A percentile compares a stretch with the other conserved stretches of the same genome.
These are phyloP conservation scores for Alternaria rosae DNA, from an alignment of 2,329 filamentous ascomycete species.

Conservation along the genomic window DNA sequence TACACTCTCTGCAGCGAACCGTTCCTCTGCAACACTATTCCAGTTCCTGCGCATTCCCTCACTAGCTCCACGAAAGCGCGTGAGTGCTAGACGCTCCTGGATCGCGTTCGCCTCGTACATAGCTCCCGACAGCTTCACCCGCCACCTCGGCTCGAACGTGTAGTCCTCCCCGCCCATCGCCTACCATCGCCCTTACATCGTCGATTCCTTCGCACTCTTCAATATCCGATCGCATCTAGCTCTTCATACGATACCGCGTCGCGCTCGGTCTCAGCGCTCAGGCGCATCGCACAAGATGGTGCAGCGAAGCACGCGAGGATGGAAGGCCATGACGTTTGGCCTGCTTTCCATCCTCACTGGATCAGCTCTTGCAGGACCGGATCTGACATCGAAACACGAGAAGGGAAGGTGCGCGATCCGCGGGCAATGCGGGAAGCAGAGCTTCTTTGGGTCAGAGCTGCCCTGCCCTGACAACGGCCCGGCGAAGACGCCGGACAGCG, in stretches of 20 bases:
- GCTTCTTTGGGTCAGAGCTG: constrained; percentile 86
- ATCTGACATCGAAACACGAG: constrained; percentile 70
- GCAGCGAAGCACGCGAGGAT: constrained; percentile 32
- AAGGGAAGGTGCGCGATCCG: constrained; percentile 88
- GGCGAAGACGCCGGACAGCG: constrained; percentile 75
- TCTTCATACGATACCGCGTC: background rate
- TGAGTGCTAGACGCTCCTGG: background rate
- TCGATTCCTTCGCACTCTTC: background rate
- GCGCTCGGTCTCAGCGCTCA: constrained; percentile 12
- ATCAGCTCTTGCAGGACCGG: constrained; percentile 40
- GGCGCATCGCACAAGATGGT: constrained; percentile 26
- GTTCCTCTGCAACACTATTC: background rate
- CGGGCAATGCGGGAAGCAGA: constrained; percentile 89
- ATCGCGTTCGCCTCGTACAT: background rate
- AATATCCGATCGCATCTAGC: background rate
- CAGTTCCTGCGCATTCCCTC: background rate
- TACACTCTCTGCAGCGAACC: background rate
- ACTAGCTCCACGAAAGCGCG: background rate
- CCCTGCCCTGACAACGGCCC: constrained; percentile 91
- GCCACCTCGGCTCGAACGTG: constrained; percentile 21
- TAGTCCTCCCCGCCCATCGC: background rate
- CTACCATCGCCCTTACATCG: background rate
- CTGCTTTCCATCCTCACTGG: constrained; percentile 39
- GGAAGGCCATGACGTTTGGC: constrained; percentile 34
- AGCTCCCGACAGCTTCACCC: constrained; percentile 17